phyloP scores from a whole-genome alignment of 2,329 filamentous ascomycete species.

The Cadophora malorum region DNA sequence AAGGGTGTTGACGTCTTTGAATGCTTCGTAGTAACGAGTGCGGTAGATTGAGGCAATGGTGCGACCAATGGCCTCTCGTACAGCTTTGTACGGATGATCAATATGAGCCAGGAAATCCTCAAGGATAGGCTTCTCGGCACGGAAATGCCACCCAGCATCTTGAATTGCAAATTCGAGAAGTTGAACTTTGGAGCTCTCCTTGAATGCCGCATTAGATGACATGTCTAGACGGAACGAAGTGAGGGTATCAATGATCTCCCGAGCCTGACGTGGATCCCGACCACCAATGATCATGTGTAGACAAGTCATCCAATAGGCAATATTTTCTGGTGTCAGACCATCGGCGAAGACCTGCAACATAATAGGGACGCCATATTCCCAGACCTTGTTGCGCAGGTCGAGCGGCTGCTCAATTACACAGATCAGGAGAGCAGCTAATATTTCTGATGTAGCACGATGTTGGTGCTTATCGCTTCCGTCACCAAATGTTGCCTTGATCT shows the following conservation, averaged over 20 bases:
- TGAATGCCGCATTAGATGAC: conserved; percentile 95
- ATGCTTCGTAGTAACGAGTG: conserved; percentile 93
- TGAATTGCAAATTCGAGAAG: conserved; percentile 86
- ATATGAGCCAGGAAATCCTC: conserved; percentile 89
- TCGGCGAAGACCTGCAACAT: conserved; percentile 87
- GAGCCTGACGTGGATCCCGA: conserved; percentile 86
- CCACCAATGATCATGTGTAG: conserved; percentile 87
- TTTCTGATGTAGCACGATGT: conserved; percentile 93
- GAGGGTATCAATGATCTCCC: conserved; percentile 84
- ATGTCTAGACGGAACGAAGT: conserved; percentile 90
- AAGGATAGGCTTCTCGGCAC: conserved; percentile 84
- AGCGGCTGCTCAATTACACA: conserved; percentile 80
- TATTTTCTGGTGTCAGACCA: conserved; percentile 91
- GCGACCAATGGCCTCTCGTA: conserved; percentile 91
- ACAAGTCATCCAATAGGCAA: conserved; percentile 93
- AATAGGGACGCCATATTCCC: conserved; percentile 90
- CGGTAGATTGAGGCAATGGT: conserved; percentile 89
- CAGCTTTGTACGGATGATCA: conserved; percentile 97
- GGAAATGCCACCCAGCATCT: conserved; percentile 96
- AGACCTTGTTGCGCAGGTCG: conserved; percentile 76
- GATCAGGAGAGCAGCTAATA: conserved; percentile 82
- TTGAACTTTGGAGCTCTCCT: conserved; percentile 96
- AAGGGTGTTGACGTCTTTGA: conserved; percentile 76
- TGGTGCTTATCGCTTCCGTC: conserved; percentile 98
- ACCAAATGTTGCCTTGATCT: conserved; percentile 79